These are phyloP conservation scores for Pholiota adiposa DNA, from an alignment of 1,284 basidiomycete genomes.

Conservation along the genomic window DNA sequence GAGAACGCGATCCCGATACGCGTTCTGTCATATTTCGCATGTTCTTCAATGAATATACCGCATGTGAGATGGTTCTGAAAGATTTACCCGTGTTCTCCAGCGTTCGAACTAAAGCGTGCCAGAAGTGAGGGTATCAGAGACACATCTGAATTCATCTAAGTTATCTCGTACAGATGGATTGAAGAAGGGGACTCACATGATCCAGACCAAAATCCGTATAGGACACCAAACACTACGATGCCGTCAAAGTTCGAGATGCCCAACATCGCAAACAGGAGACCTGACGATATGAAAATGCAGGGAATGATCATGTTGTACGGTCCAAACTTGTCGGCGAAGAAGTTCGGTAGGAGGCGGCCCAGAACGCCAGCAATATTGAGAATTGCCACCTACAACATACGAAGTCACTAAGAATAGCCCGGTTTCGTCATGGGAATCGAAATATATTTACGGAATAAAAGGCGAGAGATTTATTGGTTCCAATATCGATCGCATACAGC, in stretches of 20 bases:
- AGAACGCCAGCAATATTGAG: constrained; percentile 53
- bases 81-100: constrained; percentile 50
- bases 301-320: constrained; percentile 48
- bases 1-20: constrained; percentile 59
- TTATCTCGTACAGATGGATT: not conserved
- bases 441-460: constrained; percentile 50
- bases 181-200: constrained; percentile 41
- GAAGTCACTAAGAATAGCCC: not conserved
- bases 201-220: constrained; percentile 56
- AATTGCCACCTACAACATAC: constrained; percentile 48
- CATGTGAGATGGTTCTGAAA: not conserved
- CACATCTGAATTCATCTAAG: constrained; percentile 38
- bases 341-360: constrained; percentile 52
- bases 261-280: constrained; percentile 48
- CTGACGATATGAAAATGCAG: constrained; percentile 43
- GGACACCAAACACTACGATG: constrained; percentile 42
- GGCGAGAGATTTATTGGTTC: constrained; percentile 42
- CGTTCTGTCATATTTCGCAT: too few species aligned
- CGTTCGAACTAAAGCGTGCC: constrained; percentile 43
- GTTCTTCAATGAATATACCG: not conserved
- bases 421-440: not conserved
- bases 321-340: constrained; percentile 51
- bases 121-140: constrained; percentile 54
- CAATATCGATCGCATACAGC: constrained; percentile 49
- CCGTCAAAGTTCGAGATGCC: constrained; percentile 41